A percentile compares a stretch with the other conserved stretches of the same genome.
Conservation (phyloP, 441 rosid species). For the Adansonia madagascariensis region DNA sequence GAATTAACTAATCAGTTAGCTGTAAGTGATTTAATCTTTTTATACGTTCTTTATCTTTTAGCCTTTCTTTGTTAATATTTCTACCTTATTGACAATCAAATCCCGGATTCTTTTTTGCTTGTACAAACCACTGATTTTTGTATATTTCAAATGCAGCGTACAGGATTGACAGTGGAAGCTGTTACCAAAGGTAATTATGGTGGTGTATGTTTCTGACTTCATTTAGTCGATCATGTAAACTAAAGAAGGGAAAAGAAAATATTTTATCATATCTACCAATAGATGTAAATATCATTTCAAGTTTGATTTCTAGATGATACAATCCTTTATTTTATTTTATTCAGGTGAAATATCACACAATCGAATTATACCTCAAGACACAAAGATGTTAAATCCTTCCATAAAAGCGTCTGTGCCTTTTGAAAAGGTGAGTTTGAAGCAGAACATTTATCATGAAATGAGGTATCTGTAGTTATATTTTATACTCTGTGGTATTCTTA, state of each 20-base stretch:
- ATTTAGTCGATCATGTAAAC: background rate
- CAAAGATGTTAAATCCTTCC: conserved; percentile 33
- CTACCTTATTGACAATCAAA: conserved; percentile 17
- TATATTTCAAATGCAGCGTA: conserved; percentile 48
- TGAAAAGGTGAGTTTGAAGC: conserved; percentile 36
- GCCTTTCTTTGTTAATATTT: background rate
- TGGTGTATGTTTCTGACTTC: conserved; percentile 16
- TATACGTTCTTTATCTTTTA: background rate
- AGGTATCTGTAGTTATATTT: conserved; percentile 41
- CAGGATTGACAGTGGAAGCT: conserved; percentile 42
- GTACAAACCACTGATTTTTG: conserved; percentile 3
- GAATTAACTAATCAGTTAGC: conserved; percentile 38
- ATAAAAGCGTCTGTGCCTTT: conserved; percentile 32
- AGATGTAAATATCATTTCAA: background rate
- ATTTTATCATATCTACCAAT: background rate
- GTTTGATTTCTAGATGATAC: conserved; percentile 1
- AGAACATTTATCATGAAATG: conserved; percentile 38
- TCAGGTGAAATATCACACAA: conserved; percentile 40
- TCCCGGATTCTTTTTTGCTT: background rate
- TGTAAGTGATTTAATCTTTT: conserved; percentile 41
- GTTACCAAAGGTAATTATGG: conserved; percentile 50
- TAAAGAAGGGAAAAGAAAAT: background rate
- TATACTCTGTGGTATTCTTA: background rate
- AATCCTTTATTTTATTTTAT: conserved; percentile 18
- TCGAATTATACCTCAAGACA: conserved; percentile 27